Evolutionary conservation across 2,329 filamentous ascomycete species (phyloP).

Genomic region (Chaetomiaceae sp.): DNA sequence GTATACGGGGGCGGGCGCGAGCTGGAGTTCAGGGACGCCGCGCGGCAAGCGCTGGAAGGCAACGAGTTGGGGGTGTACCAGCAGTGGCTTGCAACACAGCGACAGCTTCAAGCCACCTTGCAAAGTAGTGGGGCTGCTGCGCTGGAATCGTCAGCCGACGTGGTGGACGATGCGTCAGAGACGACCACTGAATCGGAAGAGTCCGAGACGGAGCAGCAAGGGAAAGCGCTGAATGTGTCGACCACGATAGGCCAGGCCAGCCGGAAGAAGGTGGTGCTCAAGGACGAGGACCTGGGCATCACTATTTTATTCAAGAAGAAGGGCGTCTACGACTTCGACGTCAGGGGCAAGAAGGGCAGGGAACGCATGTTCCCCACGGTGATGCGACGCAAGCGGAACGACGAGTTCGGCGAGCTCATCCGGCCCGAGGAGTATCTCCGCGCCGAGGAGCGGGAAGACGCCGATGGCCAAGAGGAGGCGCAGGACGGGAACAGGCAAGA

Average conservation of each 20-base stretch:
- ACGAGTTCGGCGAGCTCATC: conserved; percentile 93
- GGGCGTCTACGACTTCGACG: conserved; percentile 88
- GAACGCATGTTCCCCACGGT: conserved; percentile 90
- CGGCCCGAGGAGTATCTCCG: conserved; percentile 88
- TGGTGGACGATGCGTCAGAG: conserved; percentile 77
- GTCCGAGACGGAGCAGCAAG: conserved; percentile 83
- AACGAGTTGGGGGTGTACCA: conserved; percentile 79
- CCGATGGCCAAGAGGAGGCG: conserved; percentile 58
- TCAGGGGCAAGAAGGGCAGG: conserved; percentile 82
- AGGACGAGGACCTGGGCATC: conserved; percentile 84
- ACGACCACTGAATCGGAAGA: conserved; percentile 83
- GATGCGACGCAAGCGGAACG: conserved; percentile 68
- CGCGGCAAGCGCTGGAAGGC: conserved; percentile 61
- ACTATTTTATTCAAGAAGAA: conserved; percentile 85
- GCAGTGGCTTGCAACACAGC: conserved; percentile 83
- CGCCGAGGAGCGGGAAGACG: conserved; percentile 80
- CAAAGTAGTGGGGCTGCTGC: conserved; percentile 62
- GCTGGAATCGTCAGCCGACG: conserved; percentile 64
- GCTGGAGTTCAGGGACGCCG: conserved; percentile 54
- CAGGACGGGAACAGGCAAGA: conserved; percentile 46
- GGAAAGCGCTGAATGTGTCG: conserved; percentile 83
- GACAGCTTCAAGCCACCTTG: conserved; percentile 76
- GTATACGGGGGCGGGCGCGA: conserved; percentile 59
- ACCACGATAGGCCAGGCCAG: conserved; percentile 77
- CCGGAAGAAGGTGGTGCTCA: conserved; percentile 78